These are phyloP conservation scores for Gloeostereum incarnatum DNA, from an alignment of 768 basidiomycete genomes.

Conservation along the genomic window DNA sequence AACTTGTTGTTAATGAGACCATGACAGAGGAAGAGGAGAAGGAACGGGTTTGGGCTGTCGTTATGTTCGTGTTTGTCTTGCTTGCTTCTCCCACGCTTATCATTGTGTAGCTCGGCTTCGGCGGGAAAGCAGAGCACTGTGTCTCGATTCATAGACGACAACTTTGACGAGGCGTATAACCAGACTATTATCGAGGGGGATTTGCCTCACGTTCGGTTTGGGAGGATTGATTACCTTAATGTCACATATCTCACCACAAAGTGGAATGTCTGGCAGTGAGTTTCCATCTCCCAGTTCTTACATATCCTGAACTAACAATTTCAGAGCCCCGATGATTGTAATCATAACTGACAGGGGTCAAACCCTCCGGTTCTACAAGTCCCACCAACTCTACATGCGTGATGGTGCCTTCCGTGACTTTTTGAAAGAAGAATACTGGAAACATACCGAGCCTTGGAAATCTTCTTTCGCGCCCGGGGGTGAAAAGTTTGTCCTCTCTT, in stretches of 20 bases:
- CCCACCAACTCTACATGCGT: slow-evolving; percentile 50
- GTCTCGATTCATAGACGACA: slow-evolving; percentile 60
- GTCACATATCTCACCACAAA: slow-evolving; percentile 79
- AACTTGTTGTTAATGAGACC: slow-evolving; percentile 61
- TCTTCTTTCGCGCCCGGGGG: slow-evolving; percentile 71
- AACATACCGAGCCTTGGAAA: slow-evolving; percentile 57
- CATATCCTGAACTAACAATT: slow-evolving; percentile 1
- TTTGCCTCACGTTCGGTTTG: slow-evolving; percentile 69
- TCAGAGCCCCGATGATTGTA: slow-evolving; percentile 71
- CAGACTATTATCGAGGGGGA: slow-evolving; percentile 47
- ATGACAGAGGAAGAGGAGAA: slow-evolving; percentile 56
- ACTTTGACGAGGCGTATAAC: slow-evolving; percentile 72
- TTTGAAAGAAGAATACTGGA: slow-evolving; percentile 56
- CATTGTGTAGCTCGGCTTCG: slow-evolving; percentile 44
- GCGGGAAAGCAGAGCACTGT: slow-evolving; percentile 50
- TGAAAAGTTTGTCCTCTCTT: slow-evolving; percentile 34
- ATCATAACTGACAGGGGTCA: slow-evolving; percentile 63
- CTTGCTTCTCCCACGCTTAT: not conserved
- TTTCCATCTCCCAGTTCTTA: slow-evolving; percentile 9
- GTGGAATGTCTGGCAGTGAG: slow-evolving; percentile 81
- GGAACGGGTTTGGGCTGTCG: slow-evolving; percentile 66
- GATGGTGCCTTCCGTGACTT: slow-evolving; percentile 57
- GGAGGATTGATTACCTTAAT: slow-evolving; percentile 79
- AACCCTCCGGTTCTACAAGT: slow-evolving; percentile 73
- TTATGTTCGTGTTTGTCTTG: slow-evolving; percentile 46